Evolutionary conservation across 768 basidiomycete genomes (phyloP), one percentile per base, ranked within the genome.

Genomic region (Mycena latifolia): DNA sequence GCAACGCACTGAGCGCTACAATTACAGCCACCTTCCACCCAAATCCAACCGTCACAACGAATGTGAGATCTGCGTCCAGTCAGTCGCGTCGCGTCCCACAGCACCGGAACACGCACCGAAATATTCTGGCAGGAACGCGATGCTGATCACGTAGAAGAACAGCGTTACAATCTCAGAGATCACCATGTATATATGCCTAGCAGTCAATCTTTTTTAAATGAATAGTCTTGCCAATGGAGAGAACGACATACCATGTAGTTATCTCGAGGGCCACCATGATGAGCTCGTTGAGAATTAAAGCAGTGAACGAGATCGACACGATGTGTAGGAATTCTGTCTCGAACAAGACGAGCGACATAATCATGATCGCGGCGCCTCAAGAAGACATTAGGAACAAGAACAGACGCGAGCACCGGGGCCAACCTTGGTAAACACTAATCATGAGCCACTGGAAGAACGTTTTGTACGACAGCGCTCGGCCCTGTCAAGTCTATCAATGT

Each of bases 181-280:
- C 56, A 96, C 86, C 97, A 99, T 99, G 78, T 98, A 98, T 5
- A 89, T 73, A 79, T 99, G 98, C 95, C 94, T 96, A 63, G 9
- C 12, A 24, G 24, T 14, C 9, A 67, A 41, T 50, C 18, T 28
- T 56, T 25, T 37, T 47, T 39, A 31, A 66, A 28, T 25, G 55
- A 28, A 55, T 58, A 10, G n/a, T n/a, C n/a, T 18, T 43, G 41
- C 50, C 17, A 2, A 8, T 15, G 41, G 7, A 17, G 20, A 20
- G 11, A 50, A 48, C 28, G n/a, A 71, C 82, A 60, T 72, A 94
- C 97, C 97, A 99, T 67, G 94, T 98, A 4, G 96, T 99, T 64
- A 99, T 96, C 79, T 99, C 96, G 71, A 99, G 78, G 2, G 96
- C 96, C 50, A 99, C 98, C 98, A 99, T 99, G 79, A 99, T 95